Evolutionary conservation across 148 eudicot species (phyloP), one percentile per base, ranked within the genome.

Genomic region (Camellia japonica): DNA sequence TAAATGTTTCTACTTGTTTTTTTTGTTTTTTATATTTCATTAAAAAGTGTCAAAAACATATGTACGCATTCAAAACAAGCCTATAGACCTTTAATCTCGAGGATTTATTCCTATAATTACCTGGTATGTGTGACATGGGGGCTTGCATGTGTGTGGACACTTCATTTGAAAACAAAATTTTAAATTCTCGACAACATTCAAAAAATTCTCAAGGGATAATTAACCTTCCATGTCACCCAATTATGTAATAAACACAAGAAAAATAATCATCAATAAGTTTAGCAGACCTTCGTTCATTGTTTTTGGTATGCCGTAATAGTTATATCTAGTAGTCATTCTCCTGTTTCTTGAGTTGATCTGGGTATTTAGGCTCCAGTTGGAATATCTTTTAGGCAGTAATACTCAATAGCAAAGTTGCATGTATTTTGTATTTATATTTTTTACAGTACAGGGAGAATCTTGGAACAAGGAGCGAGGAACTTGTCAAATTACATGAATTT

Each of bases 1-100:
- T 97, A 92, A 87, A 73, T 77, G 10, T 80, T 80, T 79, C 54
- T 46, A 63, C 44, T 19, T 23, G 52, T 73, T 67, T 30, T 10
- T 43, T 56, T 71, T 14, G 8, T 80, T 13, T 47, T 75, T 74
- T 6, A 46, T 16, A 42, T n/a, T 55, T 16, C 49, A 74, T 38
- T 73, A n/a, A 7, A 18, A 54, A 54, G 61, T 38, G 6, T 3
- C 46, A 55, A 55, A 70, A 73, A 56, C 38, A 23, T 52, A 58
- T 58, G 30, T 58, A 41, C 6, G 19, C 14, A 59, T 74, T 10
- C 23, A 42, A 16, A 6, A 5, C 47, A 58, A 74, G 14, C 18
- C 44, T 47, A 10, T 67, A 47, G 71, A 42, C 68, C 38, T 30
- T 30, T 30, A 64, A 11, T 42, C 58, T 44, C 44, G 5, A 6